phyloP scores from a whole-genome alignment of 169 alveolate genomes.

The Cryptosporidium andersoni region DNA sequence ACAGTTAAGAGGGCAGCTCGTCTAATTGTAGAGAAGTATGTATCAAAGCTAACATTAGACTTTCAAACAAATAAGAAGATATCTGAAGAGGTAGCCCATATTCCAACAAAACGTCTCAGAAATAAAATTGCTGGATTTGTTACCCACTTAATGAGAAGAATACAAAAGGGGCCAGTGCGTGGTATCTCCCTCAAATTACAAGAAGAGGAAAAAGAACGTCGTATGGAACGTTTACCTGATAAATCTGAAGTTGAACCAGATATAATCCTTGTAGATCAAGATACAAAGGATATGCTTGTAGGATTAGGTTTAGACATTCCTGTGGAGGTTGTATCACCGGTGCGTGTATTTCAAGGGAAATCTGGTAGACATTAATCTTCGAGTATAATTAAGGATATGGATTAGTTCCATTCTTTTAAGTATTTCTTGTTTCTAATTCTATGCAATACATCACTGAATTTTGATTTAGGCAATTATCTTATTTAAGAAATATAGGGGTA shows the following conservation, averaged over 20 bases:
- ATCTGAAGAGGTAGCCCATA: slow-evolving; percentile 97
- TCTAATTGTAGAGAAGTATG: slow-evolving; percentile 97
- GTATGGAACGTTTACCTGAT: slow-evolving; percentile 97
- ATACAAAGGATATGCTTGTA: slow-evolving; percentile 88
- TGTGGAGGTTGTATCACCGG: slow-evolving; percentile 69
- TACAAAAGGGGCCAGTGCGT: slow-evolving; percentile 99
- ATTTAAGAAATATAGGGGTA: neutral
- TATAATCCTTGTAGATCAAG: slow-evolving; percentile 87
- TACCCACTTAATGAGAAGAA: slow-evolving; percentile 92
- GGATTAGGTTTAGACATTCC: slow-evolving; percentile 82
- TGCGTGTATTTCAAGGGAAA: slow-evolving; percentile 69
- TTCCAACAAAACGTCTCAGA: slow-evolving; percentile 97
- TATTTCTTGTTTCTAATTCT: slow-evolving; percentile 25
- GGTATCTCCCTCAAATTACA: slow-evolving; percentile 99
- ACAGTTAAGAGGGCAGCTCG: slow-evolving; percentile 99
- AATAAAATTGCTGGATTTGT: slow-evolving; percentile 97
- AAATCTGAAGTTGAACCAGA: slow-evolving; percentile 90
- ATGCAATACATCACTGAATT: slow-evolving; percentile 22
- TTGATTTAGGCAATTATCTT: neutral
- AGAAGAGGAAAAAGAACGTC: slow-evolving; percentile 99
- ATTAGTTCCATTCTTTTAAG: neutral
- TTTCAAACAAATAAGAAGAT: slow-evolving; percentile 99
- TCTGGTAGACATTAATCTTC: slow-evolving; percentile 54
- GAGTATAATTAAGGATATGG: neutral
- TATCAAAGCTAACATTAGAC: slow-evolving; percentile 95